Conservation (phyloP, 768 basidiomycete species). For the Daedaleopsis nitida region DNA sequence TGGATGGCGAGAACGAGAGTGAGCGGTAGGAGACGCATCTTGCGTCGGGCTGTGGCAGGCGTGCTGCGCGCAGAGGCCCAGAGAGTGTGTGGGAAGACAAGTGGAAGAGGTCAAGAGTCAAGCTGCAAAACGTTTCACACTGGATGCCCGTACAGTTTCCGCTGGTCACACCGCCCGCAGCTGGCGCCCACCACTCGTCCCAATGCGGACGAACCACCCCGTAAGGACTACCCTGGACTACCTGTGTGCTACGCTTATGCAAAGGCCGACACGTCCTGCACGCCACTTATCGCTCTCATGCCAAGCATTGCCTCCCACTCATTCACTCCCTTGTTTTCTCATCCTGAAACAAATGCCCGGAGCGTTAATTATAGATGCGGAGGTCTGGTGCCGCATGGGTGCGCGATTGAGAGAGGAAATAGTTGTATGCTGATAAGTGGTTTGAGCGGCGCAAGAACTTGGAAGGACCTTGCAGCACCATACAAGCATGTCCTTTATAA, state of each 20-base stretch:
- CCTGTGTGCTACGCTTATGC: no score
- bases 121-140: constrained; percentile 8
- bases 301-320: no score
- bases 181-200: neutral
- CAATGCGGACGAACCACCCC: neutral
- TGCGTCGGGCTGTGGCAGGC: constrained; percentile 5
- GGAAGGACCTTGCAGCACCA: neutral
- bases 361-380: no score
- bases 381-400: no score
- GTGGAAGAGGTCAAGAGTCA: constrained; percentile 5
- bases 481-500: neutral
- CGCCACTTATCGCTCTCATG: no score
- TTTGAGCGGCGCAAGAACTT: no score
- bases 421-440: no score
- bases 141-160: neutral
- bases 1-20: constrained; percentile 32
- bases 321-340: no score
- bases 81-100: neutral
- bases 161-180: constrained; percentile 6
- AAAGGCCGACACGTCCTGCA: no score
- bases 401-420: no score
- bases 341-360: no score
- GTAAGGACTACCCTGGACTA: neutral
- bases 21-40: constrained; percentile 25
- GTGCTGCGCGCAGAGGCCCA: constrained; percentile 7